Percentiles rank a stretch among this genome's conserved stretches.
Conservation (phyloP, 345 rosid genomes). For the Adansonia digitata region DNA sequence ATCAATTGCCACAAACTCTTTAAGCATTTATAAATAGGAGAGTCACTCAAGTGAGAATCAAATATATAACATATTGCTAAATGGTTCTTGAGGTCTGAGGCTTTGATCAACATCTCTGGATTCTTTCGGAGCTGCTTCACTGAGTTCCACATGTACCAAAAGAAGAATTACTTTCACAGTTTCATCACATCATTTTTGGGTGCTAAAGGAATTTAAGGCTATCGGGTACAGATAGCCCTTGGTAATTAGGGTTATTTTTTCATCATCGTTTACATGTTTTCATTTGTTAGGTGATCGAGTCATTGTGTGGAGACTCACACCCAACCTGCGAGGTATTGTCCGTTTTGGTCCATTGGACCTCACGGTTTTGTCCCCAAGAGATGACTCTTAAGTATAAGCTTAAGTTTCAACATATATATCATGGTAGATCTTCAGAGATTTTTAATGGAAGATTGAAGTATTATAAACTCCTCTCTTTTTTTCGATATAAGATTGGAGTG, state of each 20-base stretch:
- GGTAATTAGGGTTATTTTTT: not conserved
- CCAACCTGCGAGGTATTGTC: too few relatives aligned
- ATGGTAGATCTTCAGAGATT: too few relatives aligned
- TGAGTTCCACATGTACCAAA: not conserved
- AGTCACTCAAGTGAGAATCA: not conserved
- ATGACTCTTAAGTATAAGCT: too few relatives aligned
- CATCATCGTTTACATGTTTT: not conserved
- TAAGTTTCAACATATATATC: too few relatives aligned
- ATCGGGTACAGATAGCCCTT: not conserved
- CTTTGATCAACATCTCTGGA: not conserved
- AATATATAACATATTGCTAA: not conserved
- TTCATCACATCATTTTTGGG: not conserved
- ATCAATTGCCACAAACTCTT: conserved; percentile 13
- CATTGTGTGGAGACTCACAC: too few relatives aligned
- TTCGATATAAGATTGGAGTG: too few relatives aligned
- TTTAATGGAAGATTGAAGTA: too few relatives aligned
- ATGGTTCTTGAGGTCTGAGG: not conserved
- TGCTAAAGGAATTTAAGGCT: not conserved
- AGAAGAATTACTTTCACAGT: not conserved
- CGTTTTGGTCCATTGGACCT: too few relatives aligned
- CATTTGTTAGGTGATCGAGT: not conserved
- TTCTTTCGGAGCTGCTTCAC: not conserved
- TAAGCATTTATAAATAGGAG: not conserved
- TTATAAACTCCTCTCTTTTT: too few relatives aligned
- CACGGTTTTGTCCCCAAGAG: too few relatives aligned